phyloP scores from a whole-genome alignment of 2,329 filamentous ascomycete species.

The Arthrobotrys pseudoclavata region DNA sequence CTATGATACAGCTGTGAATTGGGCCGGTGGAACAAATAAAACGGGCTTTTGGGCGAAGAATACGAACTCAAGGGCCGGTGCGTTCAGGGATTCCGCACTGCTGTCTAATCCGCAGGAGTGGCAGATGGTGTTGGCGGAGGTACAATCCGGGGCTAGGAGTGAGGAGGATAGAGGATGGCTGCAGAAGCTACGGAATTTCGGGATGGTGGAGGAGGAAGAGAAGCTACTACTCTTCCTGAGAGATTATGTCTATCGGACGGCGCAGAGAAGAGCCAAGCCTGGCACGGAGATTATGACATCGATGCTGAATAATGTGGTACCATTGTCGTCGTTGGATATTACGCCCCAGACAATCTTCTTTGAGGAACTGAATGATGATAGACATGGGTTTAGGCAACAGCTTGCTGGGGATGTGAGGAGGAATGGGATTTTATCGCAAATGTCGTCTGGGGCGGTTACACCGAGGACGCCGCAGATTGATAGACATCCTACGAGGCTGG shows the following conservation, averaged over 20 bases:
- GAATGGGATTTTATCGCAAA: slow-evolving; percentile 30
- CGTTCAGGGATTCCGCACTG: slow-evolving; percentile 33
- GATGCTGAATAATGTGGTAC: slow-evolving; percentile 78
- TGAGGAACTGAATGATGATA: slow-evolving; percentile 77
- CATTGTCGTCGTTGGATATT: slow-evolving; percentile 80
- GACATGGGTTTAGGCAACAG: slow-evolving; percentile 63
- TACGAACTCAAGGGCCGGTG: slow-evolving; percentile 31
- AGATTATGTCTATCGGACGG: slow-evolving; percentile 91
- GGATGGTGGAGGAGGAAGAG: slow-evolving; percentile 85
- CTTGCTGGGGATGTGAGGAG: slow-evolving; percentile 40
- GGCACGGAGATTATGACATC: slow-evolving; percentile 66
- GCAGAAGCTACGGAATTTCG: slow-evolving; percentile 84
- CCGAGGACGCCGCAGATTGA: slow-evolving; percentile 43
- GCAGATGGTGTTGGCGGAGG: slow-evolving; percentile 51
- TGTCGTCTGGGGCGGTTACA: slow-evolving; percentile 37
- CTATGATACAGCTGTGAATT: slow-evolving; percentile 86
- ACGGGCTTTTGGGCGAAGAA: slow-evolving; percentile 82
- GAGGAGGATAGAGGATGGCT: slow-evolving; percentile 86
- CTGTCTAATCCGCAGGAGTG: slow-evolving; percentile 52
- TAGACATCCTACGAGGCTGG: slow-evolving; percentile 28
- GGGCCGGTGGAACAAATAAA: slow-evolving; percentile 84
- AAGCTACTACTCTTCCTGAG: slow-evolving; percentile 86
- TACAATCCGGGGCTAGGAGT: slow-evolving; percentile 30
- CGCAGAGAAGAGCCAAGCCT: slow-evolving; percentile 74
- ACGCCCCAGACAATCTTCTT: slow-evolving; percentile 93